Percentiles rank a stretch among this genome's conserved stretches.
phyloP scores from a whole-genome alignment of 176 grass and related monocot species.

The Pontederia paniculata region DNA sequence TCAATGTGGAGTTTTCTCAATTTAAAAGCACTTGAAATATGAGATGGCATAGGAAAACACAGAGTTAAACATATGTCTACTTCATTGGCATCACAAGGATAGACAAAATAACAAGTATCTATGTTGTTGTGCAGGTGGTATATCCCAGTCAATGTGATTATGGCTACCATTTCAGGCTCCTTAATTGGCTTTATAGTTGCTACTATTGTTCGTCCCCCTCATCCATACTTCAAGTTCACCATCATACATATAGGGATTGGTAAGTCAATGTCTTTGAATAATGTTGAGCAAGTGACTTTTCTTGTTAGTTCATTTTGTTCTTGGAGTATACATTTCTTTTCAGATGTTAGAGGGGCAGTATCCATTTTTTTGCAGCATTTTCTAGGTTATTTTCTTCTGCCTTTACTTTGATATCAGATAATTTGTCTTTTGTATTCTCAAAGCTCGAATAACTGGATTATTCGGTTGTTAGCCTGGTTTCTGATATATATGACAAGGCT shows the following conservation, averaged over 20 bases:
- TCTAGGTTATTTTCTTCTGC: no score
- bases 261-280: conserved; percentile 22
- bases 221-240: conserved; percentile 99
- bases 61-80: no score
- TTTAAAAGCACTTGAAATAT: not conserved
- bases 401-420: no score
- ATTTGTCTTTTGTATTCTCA: no score
- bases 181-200: conserved; percentile 92
- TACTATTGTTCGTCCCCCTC: conserved; percentile 67
- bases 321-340: not conserved
- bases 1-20: not conserved
- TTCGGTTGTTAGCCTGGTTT: no score
- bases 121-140: conserved; percentile 64
- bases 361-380: no score
- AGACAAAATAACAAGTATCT: not conserved
- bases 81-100: no score
- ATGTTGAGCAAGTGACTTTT: not conserved
- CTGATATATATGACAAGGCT: no score
- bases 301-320: not conserved
- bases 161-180: conserved; percentile 63
- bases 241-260: conserved; percentile 96
- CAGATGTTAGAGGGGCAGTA: no score
- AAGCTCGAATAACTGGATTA: no score
- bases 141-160: conserved; percentile 94
- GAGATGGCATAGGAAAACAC: no score